These are phyloP conservation scores for Aspergillus sp. DNA, from an alignment of 2,329 filamentous ascomycete genomes.

Conservation along the genomic window DNA sequence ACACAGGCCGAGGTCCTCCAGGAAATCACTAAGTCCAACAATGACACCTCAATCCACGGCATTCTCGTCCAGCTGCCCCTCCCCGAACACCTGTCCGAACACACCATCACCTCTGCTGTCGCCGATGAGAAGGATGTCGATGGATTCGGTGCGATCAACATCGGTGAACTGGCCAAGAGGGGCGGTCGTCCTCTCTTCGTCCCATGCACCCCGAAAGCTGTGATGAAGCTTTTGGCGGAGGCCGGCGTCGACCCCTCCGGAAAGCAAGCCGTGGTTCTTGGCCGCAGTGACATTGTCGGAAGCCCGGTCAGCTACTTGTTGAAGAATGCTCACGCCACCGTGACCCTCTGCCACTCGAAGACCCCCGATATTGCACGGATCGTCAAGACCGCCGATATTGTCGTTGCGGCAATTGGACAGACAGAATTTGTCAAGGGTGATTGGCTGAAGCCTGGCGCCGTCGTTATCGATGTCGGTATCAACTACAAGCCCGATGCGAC, in stretches of 20 bases:
- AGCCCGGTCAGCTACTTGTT: slow-evolving; percentile 95
- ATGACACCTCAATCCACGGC: slow-evolving; percentile 81
- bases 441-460: slow-evolving; percentile 91
- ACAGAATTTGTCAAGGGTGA: slow-evolving; percentile 88
- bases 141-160: slow-evolving; percentile 90
- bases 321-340: slow-evolving; percentile 93
- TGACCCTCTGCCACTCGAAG: slow-evolving; percentile 93
- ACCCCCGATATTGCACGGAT: slow-evolving; percentile 72
- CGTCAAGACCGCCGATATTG: slow-evolving; percentile 81
- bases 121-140: slow-evolving; percentile 96
- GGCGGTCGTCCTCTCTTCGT: slow-evolving; percentile 86
- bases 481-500: slow-evolving; percentile 89
- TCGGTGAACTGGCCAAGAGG: slow-evolving; percentile 94
- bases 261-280: slow-evolving; percentile 92
- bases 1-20: slow-evolving; percentile 84
- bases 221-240: slow-evolving; percentile 88
- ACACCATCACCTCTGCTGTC: slow-evolving; percentile 85
- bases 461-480: slow-evolving; percentile 96
- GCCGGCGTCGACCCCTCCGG: slow-evolving; percentile 79
- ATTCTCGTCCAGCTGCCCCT: slow-evolving; percentile 93
- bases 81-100: slow-evolving; percentile 86
- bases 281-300: slow-evolving; percentile 94
- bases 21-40: slow-evolving; percentile 78
- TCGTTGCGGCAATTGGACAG: slow-evolving; percentile 89
- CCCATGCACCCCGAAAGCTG: slow-evolving; percentile 94